Conservation (phyloP, 208 protist species). For the Willaertia magna region DNA sequence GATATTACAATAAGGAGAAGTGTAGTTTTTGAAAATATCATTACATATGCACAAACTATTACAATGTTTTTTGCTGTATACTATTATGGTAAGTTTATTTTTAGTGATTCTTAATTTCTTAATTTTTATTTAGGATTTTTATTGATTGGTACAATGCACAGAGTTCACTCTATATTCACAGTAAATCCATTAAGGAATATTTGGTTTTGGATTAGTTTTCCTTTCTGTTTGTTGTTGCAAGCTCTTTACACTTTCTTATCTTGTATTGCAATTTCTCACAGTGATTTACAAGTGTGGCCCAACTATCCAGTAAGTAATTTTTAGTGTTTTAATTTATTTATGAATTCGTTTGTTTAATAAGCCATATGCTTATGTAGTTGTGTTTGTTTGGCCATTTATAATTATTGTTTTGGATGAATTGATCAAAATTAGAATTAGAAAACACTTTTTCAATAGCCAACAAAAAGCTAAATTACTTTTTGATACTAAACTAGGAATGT, state of each 20-base stretch:
- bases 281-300: background rate
- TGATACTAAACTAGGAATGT: slow-evolving; percentile 5
- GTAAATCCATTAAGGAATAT: background rate
- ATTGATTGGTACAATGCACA: background rate
- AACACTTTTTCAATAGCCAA: background rate
- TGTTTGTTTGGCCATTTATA: background rate
- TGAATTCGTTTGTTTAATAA: no score
- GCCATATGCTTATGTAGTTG: slow-evolving; percentile 1
- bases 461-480: background rate
- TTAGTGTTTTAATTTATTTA: no score
- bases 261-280: background rate
- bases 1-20: background rate
- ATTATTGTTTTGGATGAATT: slow-evolving; percentile 7
- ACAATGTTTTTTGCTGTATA: background rate
- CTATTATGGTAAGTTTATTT: no score
- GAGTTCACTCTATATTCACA: background rate
- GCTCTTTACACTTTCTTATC: background rate
- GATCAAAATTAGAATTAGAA: background rate
- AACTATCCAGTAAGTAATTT: background rate
- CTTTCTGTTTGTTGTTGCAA: background rate
- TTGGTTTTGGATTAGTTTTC: background rate
- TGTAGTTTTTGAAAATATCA: background rate
- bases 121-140: no score
- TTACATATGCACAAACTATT: background rate
- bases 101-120: no score